phyloP scores from a whole-genome alignment of 306 rosid genomes.

The Citrullus amarus region DNA sequence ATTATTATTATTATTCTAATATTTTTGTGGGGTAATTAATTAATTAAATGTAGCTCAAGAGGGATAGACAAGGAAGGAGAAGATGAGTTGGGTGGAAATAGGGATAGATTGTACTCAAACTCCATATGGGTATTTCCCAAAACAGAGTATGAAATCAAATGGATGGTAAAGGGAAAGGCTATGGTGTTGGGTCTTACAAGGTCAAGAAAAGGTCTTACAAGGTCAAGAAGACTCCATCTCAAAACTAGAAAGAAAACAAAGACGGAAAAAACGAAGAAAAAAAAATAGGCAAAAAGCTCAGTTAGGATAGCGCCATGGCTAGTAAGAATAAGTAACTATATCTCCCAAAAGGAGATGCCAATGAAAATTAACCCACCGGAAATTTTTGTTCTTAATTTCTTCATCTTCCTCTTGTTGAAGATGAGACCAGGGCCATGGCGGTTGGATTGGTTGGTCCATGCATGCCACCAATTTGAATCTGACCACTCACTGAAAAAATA shows the following conservation, averaged over 20 bases:
- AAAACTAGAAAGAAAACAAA: neutral
- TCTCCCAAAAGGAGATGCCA: slow-evolving; percentile 3
- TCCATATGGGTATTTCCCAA: slow-evolving; percentile 20
- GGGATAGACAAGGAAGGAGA: slow-evolving; percentile 99
- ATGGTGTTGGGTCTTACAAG: slow-evolving; percentile 65
- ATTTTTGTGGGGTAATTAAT: too few relatives aligned
- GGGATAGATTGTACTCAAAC: slow-evolving; percentile 18
- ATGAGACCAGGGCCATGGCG: neutral
- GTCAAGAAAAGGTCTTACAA: slow-evolving; percentile 99
- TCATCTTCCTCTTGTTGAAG: neutral
- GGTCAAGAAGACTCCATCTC: slow-evolving; percentile 67
- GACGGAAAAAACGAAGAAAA: neutral
- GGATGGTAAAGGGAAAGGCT: slow-evolving; percentile 11
- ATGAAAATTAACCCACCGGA: neutral
- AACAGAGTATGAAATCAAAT: slow-evolving; percentile 7
- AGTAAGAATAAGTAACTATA: slow-evolving; percentile 8
- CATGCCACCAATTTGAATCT: neutral
- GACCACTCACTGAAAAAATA: neutral
- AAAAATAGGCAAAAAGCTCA: slow-evolving; percentile 44
- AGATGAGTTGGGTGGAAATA: slow-evolving; percentile 43
- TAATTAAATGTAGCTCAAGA: slow-evolving; percentile 60
- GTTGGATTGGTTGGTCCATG: neutral
- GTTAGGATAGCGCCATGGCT: slow-evolving; percentile 68
- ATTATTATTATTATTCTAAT: too few relatives aligned
- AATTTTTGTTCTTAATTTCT: neutral